Conservation (phyloP, 495 filamentous ascomycete genomes). For the Aspergillus hancockii region DNA sequence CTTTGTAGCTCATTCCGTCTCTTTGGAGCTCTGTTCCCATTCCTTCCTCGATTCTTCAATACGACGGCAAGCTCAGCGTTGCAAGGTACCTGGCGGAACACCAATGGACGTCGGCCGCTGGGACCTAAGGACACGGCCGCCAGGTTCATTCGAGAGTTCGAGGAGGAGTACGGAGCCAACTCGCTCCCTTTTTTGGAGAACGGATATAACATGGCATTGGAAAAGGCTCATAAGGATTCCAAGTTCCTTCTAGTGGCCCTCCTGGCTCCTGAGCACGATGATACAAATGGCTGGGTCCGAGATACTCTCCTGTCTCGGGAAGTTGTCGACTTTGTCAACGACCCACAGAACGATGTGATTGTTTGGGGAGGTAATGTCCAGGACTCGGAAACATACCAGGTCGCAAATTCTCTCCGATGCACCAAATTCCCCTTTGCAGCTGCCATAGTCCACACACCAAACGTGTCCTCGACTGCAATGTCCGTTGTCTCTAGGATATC, state of each 20-base stretch:
- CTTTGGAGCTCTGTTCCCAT: conserved; percentile 74
- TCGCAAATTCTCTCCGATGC: conserved; percentile 75
- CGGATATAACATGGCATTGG: conserved; percentile 86
- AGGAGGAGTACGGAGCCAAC: conserved; percentile 82
- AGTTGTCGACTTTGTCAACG: conserved; percentile 69
- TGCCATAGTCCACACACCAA: conserved; percentile 79
- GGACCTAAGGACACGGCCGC: conserved; percentile 85
- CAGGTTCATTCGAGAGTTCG: conserved; percentile 86
- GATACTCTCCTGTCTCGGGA: conserved; percentile 78
- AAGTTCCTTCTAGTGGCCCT: conserved; percentile 86
- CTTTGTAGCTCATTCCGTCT: conserved; percentile 62
- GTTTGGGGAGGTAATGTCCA: conserved; percentile 90
- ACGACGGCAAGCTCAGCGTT: conserved; percentile 48
- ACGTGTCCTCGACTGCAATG: conserved; percentile 81
- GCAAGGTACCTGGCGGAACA: conserved; percentile 56
- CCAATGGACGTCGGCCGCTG: conserved; percentile 68
- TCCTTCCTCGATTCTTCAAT: conserved; percentile 73
- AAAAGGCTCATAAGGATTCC: conserved; percentile 84
- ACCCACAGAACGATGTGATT: conserved; percentile 72
- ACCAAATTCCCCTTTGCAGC: conserved; percentile 90
- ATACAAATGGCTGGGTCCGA: conserved; percentile 78
- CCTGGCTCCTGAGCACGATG: conserved; percentile 89
- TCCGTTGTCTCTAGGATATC: conserved; percentile 74
- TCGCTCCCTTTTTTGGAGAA: conserved; percentile 75
- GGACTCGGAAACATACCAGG: conserved; percentile 92